These are phyloP conservation scores for Scopulariopsis brevicaulis DNA, from an alignment of 2,329 filamentous ascomycete species.

Conservation along the genomic window DNA sequence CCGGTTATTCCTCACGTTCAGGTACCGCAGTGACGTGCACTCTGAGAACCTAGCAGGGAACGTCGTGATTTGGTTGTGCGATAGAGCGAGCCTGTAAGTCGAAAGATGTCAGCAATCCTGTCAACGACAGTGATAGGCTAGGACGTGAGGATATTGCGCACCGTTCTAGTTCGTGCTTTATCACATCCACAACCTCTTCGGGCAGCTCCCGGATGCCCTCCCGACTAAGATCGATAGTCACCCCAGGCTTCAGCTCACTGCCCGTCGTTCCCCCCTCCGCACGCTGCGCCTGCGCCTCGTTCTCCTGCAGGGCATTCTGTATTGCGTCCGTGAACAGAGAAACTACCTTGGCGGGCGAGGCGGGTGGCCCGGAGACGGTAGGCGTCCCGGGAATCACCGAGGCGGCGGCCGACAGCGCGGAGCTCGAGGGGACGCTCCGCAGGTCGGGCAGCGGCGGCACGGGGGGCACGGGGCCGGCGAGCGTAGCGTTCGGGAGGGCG, in stretches of 20 bases:
- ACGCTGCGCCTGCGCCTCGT: conserved; percentile 40
- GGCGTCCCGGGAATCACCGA: conserved; percentile 39
- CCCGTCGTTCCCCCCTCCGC: conserved; percentile 30
- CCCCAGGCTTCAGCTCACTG: conserved; percentile 50
- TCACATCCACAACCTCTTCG: conserved; percentile 63
- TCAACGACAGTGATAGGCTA: neutral
- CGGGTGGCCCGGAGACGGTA: neutral
- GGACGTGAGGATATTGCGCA: conserved; percentile 19
- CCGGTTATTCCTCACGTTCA: conserved; percentile 69
- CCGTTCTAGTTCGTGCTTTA: conserved; percentile 65
- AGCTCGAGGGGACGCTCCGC: conserved; percentile 32
- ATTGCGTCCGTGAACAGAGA: conserved; percentile 55
- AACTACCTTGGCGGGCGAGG: conserved; percentile 41
- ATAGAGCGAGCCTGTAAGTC: conserved; percentile 55
- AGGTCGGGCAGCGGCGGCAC: conserved; percentile 34
- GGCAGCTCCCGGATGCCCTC: conserved; percentile 61
- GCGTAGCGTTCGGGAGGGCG: conserved; percentile 18
- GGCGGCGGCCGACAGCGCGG: conserved; percentile 33
- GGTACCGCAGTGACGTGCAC: conserved; percentile 66
- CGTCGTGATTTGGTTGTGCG: conserved; percentile 65
- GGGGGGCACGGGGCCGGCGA: conserved; percentile 15
- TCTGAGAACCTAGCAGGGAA: conserved; percentile 63
- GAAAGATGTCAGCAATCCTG: neutral
- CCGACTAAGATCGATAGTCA: conserved; percentile 69
- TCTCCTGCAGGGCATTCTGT: conserved; percentile 54